Evolutionary conservation across 2,329 filamentous ascomycete genomes (phyloP), one percentile per base, ranked within the genome.

Genomic region (Colletotrichum orchidophilum): DNA sequence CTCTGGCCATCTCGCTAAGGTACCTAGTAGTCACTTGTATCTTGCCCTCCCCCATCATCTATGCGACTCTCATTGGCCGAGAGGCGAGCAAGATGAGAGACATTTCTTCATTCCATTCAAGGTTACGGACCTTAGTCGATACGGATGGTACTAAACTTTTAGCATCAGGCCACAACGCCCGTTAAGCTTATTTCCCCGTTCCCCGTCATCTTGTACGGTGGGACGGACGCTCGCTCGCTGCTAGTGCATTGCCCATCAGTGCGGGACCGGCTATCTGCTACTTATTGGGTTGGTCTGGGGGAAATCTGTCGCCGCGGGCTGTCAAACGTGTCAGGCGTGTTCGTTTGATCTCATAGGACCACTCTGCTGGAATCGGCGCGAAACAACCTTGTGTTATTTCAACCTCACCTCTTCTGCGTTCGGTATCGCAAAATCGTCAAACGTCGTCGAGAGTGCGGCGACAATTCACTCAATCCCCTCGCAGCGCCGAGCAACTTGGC

Each of bases 401-500:
- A 13, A 53, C 54, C 21, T 46, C 27, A 52, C 27, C 29, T 29
- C 55, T 18, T 13, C 21, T n/a, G n/a, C n/a, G n/a, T n/a, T n/a
- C n/a, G n/a, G n/a, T n/a, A n/a, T n/a, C n/a, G n/a, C n/a, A 18
- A 46, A n/a, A 1, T 46, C 7, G 39, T n/a, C n/a, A n/a, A 8
- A 5, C 12, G 39, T 54, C 29, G 58, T 69, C 54, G 21, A 46
- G 15, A 29, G 59, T 71, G 69, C 69, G 69, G 69, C 69, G 69
- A 69, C 69, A 53, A 27, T 60, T 67, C 4, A 46, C 39, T 46
- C 39, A 46, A 46, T 18, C n/a, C 27, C 54, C 64, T 69, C 64
- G 69, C 69, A 71, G 69, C 59, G 69, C 69, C 69, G 58, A 71
- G 69, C 65, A 33, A 63, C 69, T 71, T 71, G 69, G 69, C 69